Evolutionary conservation across 2,329 filamentous ascomycete species (phyloP), one percentile per base, ranked within the genome.

Genomic region (Fusarium dlaminii): DNA sequence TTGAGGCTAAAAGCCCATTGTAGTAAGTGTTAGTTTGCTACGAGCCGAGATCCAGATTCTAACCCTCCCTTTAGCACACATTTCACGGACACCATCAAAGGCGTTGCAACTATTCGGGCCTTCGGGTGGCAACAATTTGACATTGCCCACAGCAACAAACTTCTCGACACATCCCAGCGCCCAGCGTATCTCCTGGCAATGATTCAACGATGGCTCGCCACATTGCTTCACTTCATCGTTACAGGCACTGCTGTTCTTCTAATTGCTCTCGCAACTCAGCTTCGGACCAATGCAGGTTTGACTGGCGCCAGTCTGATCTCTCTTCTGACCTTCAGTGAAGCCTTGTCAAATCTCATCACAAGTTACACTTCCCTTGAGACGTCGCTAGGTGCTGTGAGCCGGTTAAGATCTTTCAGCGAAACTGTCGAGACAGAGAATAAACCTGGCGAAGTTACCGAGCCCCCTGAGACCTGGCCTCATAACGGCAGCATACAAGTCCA

Each of bases 1-100:
- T 92, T 2, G 90, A 92, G 77, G 85, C 87, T 3, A 91, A 91
- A 72, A 86, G 87, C 2, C 89, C 89, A 0, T 24, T 80, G 5
- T 80, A 80, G 75, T 79, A 73, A 68, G 78, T 74, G 1, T 15
- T 10, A 9, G 8, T 8, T 9, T 8, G 9, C 9, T 2, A 9
- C 4, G 5, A 7, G 14, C 13, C 15, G 20, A 8, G 3, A 18
- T 6, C 12, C 6, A 17, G 8, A 18, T n/a, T 11, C 56, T 75
- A 36, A 75, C 10, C 20, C 7, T 17, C 15, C 6, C 3, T 5
- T 24, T 30, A 84, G 83, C 70, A 80, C 84, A 0, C 84, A 90
- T 67, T 91, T 90, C 72, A 82, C 87, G 29, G 89, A 90, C 70
- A 87, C 86, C 5, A 83, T 90, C 46, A 85, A 85, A 39, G 90